These are phyloP conservation scores for Botrytis fabae DNA, from an alignment of 2,329 filamentous ascomycete genomes.

Conservation along the genomic window DNA sequence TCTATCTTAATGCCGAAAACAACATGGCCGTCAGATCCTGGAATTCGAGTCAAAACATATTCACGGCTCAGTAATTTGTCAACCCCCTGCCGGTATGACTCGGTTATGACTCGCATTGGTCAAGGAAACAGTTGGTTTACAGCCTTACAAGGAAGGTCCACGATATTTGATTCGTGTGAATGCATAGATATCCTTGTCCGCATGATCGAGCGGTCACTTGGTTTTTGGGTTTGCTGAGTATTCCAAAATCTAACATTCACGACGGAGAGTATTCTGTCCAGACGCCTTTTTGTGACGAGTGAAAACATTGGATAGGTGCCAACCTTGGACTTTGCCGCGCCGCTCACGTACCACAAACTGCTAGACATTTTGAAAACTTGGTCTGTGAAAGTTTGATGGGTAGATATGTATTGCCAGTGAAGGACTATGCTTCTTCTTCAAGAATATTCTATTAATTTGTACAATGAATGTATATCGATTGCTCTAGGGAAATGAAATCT, in stretches of 20 bases:
- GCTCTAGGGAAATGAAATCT: not conserved
- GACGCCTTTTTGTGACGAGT: not conserved
- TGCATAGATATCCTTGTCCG: not conserved
- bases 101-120: slow-evolving; percentile 15
- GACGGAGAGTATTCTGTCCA: not conserved
- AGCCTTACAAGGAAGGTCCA: slow-evolving; percentile 21
- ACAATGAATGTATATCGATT: slow-evolving; percentile 9
- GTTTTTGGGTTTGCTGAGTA: not conserved
- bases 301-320: not conserved
- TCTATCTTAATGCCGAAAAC: not conserved
- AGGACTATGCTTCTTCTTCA: not conserved
- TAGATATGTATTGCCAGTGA: not conserved
- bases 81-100: not conserved
- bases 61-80: not conserved
- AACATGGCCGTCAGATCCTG: not conserved
- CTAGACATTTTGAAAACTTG: not conserved
- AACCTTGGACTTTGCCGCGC: not conserved
- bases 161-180: not conserved
- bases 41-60: not conserved
- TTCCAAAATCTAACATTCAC: not conserved
- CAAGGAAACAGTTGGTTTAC: slow-evolving; percentile 2
- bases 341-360: not conserved
- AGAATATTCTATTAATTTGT: slow-evolving; percentile 3
- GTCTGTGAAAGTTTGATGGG: not conserved
- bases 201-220: slow-evolving; percentile 16